Evolutionary conservation across 2,329 filamentous ascomycete genomes (phyloP).

Genomic region (Shiraia sp.): DNA sequence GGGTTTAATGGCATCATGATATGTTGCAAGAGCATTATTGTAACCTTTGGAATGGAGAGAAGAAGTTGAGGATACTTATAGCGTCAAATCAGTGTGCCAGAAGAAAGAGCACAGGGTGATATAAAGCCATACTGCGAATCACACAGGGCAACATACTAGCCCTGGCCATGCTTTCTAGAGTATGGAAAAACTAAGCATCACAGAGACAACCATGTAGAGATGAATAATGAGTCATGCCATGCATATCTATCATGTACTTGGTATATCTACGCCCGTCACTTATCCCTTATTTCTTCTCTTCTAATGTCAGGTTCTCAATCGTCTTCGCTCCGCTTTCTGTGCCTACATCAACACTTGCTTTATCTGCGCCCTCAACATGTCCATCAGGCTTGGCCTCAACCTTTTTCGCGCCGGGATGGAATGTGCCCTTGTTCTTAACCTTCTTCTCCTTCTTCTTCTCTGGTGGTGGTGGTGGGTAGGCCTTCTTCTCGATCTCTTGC

Average conservation of each 20-base stretch:
- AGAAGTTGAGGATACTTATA: neutral
- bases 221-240: neutral
- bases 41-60: neutral
- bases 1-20: neutral
- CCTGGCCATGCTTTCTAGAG: too few species aligned
- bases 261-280: neutral
- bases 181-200: too few species aligned
- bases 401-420: slow-evolving; percentile 55
- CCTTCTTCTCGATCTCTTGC: slow-evolving; percentile 75
- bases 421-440: slow-evolving; percentile 74
- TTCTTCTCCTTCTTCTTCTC: slow-evolving; percentile 69
- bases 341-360: slow-evolving; percentile 48
- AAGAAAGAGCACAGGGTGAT: neutral
- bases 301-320: slow-evolving; percentile 37
- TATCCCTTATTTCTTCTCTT: slow-evolving; percentile 27
- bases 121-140: too few species aligned
- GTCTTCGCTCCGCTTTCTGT: slow-evolving; percentile 40
- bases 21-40: too few species aligned
- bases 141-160: too few species aligned
- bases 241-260: neutral
- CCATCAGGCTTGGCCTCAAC: slow-evolving; percentile 53
- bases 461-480: slow-evolving; percentile 74
- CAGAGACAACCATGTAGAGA: too few species aligned
- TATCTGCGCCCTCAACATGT: slow-evolving; percentile 48
- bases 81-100: neutral